A percentile compares a stretch with the other conserved stretches of the same genome.
Conservation (phyloP, 257 asterid genomes). For the Solanum neorickii region DNA sequence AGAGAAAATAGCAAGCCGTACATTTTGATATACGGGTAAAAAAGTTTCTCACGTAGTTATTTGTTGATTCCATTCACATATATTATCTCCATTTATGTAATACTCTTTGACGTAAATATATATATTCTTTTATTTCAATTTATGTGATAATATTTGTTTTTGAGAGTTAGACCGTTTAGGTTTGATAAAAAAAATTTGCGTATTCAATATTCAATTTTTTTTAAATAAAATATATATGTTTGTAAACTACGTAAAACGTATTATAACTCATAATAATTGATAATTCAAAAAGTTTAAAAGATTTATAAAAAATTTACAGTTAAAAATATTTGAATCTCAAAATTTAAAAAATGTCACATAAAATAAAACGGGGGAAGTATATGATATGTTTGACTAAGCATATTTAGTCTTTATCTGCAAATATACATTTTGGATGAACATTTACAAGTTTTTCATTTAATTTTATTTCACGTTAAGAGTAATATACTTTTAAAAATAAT, state of each 20-base stretch:
- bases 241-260: too few relatives aligned
- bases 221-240: too few relatives aligned
- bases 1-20: background rate
- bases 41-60: background rate
- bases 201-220: too few relatives aligned
- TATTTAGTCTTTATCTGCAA: too few relatives aligned
- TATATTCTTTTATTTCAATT: accelerated
- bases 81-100: background rate
- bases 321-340: accelerated
- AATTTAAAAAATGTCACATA: accelerated
- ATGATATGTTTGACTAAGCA: background rate
- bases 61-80: background rate
- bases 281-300: too few relatives aligned
- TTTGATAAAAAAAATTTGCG: too few relatives aligned
- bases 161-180: accelerated
- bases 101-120: accelerated
- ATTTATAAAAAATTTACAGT: too few relatives aligned
- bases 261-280: too few relatives aligned
- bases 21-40: background rate
- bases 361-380: accelerated
- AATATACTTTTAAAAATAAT: background rate
- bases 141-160: too few relatives aligned
- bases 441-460: background rate
- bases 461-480: background rate
- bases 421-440: background rate